Percentiles rank a stretch among this genome's conserved stretches.
These are phyloP conservation scores for Tulasnella sp. DNA, from an alignment of 768 basidiomycete genomes.

Conservation along the genomic window DNA sequence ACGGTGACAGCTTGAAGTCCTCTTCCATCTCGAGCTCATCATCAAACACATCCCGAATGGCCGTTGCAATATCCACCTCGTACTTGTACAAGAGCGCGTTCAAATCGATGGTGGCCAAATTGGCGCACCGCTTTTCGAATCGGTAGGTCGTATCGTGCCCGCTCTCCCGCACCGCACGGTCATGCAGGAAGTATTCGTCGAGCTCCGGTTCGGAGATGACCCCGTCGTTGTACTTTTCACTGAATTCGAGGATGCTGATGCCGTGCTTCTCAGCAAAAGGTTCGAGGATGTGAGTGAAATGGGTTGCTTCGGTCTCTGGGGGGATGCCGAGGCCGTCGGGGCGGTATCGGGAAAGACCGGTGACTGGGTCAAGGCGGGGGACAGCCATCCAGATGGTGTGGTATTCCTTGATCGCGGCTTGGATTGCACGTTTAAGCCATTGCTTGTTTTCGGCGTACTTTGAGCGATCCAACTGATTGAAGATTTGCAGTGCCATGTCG, in stretches of 20 bases:
- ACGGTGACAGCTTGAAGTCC: constrained; percentile 82
- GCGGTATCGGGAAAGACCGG: constrained; percentile 87
- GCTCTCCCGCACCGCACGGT: constrained; percentile 90
- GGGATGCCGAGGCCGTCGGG: constrained; percentile 93
- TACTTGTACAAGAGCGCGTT: constrained; percentile 97
- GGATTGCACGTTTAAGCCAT: constrained; percentile 93
- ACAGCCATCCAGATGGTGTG: constrained; percentile 94
- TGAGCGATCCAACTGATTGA: constrained; percentile 84
- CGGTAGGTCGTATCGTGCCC: constrained; percentile 96
- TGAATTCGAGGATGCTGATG: constrained; percentile 89
- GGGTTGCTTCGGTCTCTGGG: constrained; percentile 95
- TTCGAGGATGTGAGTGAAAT: constrained; percentile 95
- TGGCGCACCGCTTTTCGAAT: constrained; percentile 94
- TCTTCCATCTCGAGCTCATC: constrained; percentile 87
- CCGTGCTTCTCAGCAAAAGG: constrained; percentile 90
- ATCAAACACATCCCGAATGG: constrained; percentile 89
- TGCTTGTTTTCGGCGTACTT: constrained; percentile 67
- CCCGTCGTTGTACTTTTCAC: constrained; percentile 87
- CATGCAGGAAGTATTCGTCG: constrained; percentile 96
- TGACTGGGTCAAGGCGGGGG: constrained; percentile 88
- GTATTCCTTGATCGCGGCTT: constrained; percentile 97
- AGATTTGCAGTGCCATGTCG: constrained; percentile 97
- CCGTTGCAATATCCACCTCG: constrained; percentile 96
- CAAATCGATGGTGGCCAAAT: constrained; percentile 91
- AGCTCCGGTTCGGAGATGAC: constrained; percentile 71